Conservation (phyloP, 345 rosid species). For the Combretum micranthum region DNA sequence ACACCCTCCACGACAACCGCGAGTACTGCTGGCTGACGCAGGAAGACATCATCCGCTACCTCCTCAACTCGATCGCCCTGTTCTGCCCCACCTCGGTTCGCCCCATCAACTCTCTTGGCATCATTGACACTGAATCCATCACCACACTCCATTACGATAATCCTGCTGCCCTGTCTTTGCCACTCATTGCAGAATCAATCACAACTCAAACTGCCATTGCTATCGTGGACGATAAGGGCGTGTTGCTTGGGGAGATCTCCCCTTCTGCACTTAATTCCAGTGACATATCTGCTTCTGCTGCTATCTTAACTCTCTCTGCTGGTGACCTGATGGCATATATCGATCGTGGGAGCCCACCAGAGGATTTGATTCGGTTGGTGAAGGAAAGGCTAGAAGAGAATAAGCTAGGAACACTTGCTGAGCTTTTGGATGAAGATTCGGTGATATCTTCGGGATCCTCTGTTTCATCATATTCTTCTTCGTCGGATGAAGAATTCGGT, state of each 20-base stretch:
- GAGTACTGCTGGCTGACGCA: slow-evolving; percentile 63
- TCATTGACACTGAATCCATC: slow-evolving; percentile 27
- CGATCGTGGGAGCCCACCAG: slow-evolving; percentile 39
- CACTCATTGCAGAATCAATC: slow-evolving; percentile 28
- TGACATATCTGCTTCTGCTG: slow-evolving; percentile 34
- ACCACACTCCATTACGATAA: slow-evolving; percentile 34
- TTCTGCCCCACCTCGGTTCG: slow-evolving; percentile 30
- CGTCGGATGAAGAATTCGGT: slow-evolving; percentile 43
- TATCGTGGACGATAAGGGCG: slow-evolving; percentile 26
- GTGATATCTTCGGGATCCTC: slow-evolving; percentile 16
- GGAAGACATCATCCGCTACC: slow-evolving; percentile 55
- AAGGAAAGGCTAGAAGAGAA: slow-evolving; percentile 38
- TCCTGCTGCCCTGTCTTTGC: slow-evolving; percentile 31
- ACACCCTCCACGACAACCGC: slow-evolving; percentile 32
- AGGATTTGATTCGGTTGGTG: slow-evolving; percentile 34
- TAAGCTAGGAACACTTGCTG: slow-evolving; percentile 25
- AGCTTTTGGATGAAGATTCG: slow-evolving; percentile 38
- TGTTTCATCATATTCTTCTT: slow-evolving; percentile 17
- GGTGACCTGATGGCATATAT: slow-evolving; percentile 57
- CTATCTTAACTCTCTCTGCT: slow-evolving; percentile 40
- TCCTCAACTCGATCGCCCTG: slow-evolving; percentile 42
- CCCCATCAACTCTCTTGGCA: slow-evolving; percentile 38
- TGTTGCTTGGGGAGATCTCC: slow-evolving; percentile 45
- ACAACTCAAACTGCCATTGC: slow-evolving; percentile 42
- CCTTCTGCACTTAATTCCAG: slow-evolving; percentile 36